phyloP scores from a whole-genome alignment of 441 rosid species.

The Raphanus hybrid region DNA sequence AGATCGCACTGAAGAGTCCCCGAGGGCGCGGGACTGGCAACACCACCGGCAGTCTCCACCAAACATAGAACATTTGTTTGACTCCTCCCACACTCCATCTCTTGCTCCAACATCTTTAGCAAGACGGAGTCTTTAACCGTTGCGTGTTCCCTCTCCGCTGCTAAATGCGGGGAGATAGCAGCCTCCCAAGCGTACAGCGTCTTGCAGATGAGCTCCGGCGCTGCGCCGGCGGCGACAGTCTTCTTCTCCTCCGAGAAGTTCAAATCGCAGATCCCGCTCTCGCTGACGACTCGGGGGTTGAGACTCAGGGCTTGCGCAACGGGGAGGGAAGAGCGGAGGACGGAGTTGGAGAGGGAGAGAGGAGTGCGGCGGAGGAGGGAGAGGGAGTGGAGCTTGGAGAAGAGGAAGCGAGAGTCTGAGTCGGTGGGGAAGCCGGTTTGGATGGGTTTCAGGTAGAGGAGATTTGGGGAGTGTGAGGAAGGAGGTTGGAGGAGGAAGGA shows the following conservation, averaged over 20 bases:
- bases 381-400: constrained; percentile 65
- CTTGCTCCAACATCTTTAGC: constrained; percentile 51
- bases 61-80: constrained; percentile 55
- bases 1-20: constrained; percentile 93
- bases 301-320: constrained; percentile 40
- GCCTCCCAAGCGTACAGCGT: constrained; percentile 89
- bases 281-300: not conserved
- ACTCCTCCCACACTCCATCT: constrained; percentile 30
- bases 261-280: constrained; percentile 55
- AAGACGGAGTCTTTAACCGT: constrained; percentile 55
- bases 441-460: constrained; percentile 79
- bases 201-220: constrained; percentile 57
- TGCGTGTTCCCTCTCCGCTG: constrained; percentile 74
- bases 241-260: constrained; percentile 52
- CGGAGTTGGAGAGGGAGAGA: constrained; percentile 56
- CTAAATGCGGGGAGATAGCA: constrained; percentile 94
- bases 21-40: constrained; percentile 91
- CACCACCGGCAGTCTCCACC: constrained; percentile 95
- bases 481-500: constrained; percentile 65
- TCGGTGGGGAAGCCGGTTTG: constrained; percentile 95
- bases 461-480: constrained; percentile 38
- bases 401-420: constrained; percentile 84
- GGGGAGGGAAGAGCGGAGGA: constrained; percentile 61
- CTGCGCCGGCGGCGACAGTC: constrained; percentile 30
- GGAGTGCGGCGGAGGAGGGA: constrained; percentile 50